Percentiles rank a stretch among this genome's conserved stretches.
phyloP scores from a whole-genome alignment of 495 filamentous ascomycete species.

The Aspergillus bridgeri region DNA sequence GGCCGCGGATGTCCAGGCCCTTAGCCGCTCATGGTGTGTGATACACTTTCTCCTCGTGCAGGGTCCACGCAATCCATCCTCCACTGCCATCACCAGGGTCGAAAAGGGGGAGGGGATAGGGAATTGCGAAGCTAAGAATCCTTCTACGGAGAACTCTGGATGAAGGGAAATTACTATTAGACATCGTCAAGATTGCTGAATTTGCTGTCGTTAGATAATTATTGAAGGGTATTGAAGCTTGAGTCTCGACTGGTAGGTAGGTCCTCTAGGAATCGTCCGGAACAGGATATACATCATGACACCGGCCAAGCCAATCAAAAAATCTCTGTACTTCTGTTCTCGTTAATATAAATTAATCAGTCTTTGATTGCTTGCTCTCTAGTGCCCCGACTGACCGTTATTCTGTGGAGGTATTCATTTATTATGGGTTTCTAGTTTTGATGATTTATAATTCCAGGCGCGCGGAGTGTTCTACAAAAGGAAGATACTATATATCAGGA shows the following conservation, averaged over 20 bases:
- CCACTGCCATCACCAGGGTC: not conserved
- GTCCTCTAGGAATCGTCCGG: too few relatives aligned
- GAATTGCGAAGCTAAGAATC: too few relatives aligned
- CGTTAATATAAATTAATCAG: not conserved
- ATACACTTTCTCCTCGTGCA: not conserved
- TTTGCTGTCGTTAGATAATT: not conserved
- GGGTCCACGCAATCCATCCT: not conserved
- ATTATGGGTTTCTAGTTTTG: not conserved
- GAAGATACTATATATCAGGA: not conserved
- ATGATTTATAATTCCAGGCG: not conserved
- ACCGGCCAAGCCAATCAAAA: too few relatives aligned
- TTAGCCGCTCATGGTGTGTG: not conserved
- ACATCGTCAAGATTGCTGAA: not conserved
- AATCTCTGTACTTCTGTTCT: too few relatives aligned
- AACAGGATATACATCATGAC: too few relatives aligned
- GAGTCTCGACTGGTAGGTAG: too few relatives aligned
- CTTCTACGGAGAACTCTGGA: too few relatives aligned
- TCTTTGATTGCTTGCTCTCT: not conserved
- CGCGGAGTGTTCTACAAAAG: too few relatives aligned
- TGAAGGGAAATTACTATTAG: too few relatives aligned
- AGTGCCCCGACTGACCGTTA: not conserved
- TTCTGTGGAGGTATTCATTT: not conserved
- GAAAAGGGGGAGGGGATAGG: not conserved
- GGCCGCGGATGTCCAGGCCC: not conserved
- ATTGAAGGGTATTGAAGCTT: not conserved